These are phyloP conservation scores for Dioscorea alata DNA, from an alignment of 106 monocot genomes.

Conservation along the genomic window DNA sequence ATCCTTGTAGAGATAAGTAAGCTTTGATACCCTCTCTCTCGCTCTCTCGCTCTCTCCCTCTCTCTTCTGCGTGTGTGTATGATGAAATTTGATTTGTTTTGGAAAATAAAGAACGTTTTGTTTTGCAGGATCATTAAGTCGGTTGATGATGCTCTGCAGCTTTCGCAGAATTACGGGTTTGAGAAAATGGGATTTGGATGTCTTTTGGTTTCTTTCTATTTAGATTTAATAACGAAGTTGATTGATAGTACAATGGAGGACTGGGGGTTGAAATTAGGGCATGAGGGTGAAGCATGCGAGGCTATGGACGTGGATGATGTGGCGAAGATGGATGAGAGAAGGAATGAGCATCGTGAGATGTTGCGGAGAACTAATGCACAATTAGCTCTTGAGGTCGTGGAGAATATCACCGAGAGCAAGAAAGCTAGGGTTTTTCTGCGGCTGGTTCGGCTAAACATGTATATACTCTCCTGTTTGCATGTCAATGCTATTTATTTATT, in stretches of 20 bases:
- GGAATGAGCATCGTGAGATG: slow-evolving; percentile 38
- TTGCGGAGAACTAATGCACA: slow-evolving; percentile 42
- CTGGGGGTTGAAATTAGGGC: slow-evolving; percentile 41
- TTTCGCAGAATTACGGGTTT: slow-evolving; percentile 55
- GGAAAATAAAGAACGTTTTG: no score
- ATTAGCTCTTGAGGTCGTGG: slow-evolving; percentile 55
- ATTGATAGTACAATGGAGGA: slow-evolving; percentile 71
- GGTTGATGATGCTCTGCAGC: slow-evolving; percentile 64
- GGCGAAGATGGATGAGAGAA: slow-evolving; percentile 26
- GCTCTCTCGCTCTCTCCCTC: no score
- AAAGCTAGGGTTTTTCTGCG: slow-evolving; percentile 57
- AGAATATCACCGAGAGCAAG: slow-evolving; percentile 51
- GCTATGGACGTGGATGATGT: slow-evolving; percentile 44
- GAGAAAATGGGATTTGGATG: slow-evolving; percentile 49
- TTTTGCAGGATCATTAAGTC: slow-evolving; percentile 70
- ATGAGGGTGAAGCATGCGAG: slow-evolving; percentile 9
- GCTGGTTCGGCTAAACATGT: slow-evolving; percentile 76
- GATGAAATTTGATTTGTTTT: background rate
- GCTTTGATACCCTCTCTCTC: no score
- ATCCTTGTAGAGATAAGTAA: slow-evolving; percentile 1
- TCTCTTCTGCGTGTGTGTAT: no score
- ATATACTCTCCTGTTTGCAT: slow-evolving; percentile 9
- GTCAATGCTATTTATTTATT: no score
- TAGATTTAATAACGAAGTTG: slow-evolving; percentile 45
- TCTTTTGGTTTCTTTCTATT: slow-evolving; percentile 53